Conservation (phyloP, 352 stramenopile species). For the Pythium biforme region DNA sequence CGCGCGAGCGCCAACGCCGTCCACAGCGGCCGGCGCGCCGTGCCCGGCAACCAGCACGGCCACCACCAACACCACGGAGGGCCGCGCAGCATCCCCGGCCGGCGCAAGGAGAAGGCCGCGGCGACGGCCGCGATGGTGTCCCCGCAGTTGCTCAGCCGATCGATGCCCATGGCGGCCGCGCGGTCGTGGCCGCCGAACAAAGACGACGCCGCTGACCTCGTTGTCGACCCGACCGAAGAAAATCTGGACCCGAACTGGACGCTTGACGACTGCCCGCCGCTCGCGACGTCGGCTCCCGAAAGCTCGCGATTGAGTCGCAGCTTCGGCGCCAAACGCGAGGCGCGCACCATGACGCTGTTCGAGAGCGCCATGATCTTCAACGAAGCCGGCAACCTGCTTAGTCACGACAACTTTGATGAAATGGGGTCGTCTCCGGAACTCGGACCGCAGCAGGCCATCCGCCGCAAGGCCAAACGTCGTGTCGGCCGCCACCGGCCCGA, state of each 20-base stretch:
- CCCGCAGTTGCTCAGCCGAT: slow-evolving; percentile 39
- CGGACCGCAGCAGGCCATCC: slow-evolving; percentile 27
- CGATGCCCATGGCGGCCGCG: slow-evolving; percentile 35
- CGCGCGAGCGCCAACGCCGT: slow-evolving; percentile 13
- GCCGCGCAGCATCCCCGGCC: slow-evolving; percentile 38
- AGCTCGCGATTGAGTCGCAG: slow-evolving; percentile 29
- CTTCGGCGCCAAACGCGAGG: slow-evolving; percentile 41
- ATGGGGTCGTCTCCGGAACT: slow-evolving; percentile 55
- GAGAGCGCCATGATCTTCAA: slow-evolving; percentile 80
- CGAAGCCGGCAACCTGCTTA: slow-evolving; percentile 65
- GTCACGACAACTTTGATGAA: slow-evolving; percentile 69
- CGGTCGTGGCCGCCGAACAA: slow-evolving; percentile 52
- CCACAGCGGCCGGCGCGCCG: slow-evolving; percentile 22
- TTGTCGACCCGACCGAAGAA: slow-evolving; percentile 30
- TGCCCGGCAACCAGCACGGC: slow-evolving; percentile 25
- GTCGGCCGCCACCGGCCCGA: slow-evolving; percentile 58
- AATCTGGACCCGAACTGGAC: slow-evolving; percentile 32
- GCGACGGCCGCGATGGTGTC: not conserved
- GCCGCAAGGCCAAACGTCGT: slow-evolving; percentile 58
- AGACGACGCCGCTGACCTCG: slow-evolving; percentile 11
- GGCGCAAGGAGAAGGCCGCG: slow-evolving; percentile 20
- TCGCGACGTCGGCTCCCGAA: slow-evolving; percentile 51
- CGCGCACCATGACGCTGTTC: slow-evolving; percentile 73
- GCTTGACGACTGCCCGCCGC: slow-evolving; percentile 14
- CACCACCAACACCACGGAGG: slow-evolving; percentile 26